These are phyloP conservation scores for Phragmites australis DNA, from an alignment of 176 grass and related monocot species.

Conservation along the genomic window DNA sequence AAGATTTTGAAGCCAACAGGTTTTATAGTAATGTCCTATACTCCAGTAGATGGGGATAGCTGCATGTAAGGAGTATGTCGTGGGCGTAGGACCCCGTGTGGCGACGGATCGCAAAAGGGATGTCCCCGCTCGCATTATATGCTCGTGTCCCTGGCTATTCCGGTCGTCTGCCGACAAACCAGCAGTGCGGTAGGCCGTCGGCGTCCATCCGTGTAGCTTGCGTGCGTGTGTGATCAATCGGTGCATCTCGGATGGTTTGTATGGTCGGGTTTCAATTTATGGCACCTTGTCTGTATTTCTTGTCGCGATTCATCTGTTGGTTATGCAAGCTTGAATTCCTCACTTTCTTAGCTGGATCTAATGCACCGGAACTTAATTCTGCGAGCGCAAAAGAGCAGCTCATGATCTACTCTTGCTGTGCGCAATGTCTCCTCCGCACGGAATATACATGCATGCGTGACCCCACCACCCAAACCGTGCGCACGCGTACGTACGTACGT, in stretches of 20 bases:
- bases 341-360: background rate
- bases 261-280: background rate
- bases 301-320: background rate
- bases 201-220: background rate
- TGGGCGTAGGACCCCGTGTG: background rate
- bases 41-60: background rate
- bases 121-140: constrained; percentile 3
- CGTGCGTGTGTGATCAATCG: background rate
- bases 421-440: too few species aligned
- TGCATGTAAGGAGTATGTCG: background rate
- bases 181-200: constrained; percentile 8
- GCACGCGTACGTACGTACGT: too few species aligned
- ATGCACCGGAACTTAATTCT: background rate
- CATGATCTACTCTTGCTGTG: too few species aligned
- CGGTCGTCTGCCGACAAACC: background rate
- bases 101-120: background rate
- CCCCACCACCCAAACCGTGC: too few species aligned
- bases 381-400: too few species aligned
- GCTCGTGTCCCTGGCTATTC: background rate
- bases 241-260: background rate
- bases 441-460: too few species aligned
- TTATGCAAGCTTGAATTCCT: background rate
- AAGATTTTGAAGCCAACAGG: too few species aligned
- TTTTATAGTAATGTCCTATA: too few species aligned
- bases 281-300: background rate